These are phyloP conservation scores for Fusarium coffeatum DNA, from an alignment of 2,329 filamentous ascomycete species.

Conservation along the genomic window DNA sequence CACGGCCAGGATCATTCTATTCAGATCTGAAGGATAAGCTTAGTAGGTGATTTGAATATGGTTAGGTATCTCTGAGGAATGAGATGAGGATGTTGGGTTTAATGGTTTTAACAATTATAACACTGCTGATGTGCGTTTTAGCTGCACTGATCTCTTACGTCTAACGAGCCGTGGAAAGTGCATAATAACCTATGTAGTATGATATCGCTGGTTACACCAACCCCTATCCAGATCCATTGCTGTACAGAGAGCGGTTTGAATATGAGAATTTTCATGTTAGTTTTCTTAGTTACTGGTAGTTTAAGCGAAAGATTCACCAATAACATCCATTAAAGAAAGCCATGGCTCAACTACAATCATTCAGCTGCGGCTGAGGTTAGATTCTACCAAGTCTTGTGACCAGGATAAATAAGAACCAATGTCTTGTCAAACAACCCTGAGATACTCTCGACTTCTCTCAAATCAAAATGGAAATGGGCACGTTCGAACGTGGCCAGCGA, in stretches of 20 bases:
- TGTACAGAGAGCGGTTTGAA: background rate
- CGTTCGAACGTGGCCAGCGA: background rate
- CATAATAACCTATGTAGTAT: background rate
- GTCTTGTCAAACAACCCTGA: too few species aligned
- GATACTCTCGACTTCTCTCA: too few species aligned
- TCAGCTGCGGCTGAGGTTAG: background rate
- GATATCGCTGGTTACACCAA: background rate
- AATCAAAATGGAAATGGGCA: background rate
- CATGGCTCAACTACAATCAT: background rate
- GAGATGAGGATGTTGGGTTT: background rate
- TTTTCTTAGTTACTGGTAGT: background rate
- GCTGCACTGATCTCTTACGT: accelerated
- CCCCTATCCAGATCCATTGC: background rate
- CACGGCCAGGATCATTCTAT: background rate
- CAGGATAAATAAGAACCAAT: too few species aligned
- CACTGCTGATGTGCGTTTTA: background rate
- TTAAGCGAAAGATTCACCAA: background rate
- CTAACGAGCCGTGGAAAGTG: background rate
- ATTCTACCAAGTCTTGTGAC: background rate
- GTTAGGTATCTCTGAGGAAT: background rate
- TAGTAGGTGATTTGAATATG: background rate
- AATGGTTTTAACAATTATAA: background rate
- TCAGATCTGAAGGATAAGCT: background rate
- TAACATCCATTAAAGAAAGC: background rate
- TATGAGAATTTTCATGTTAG: background rate